Evolutionary conservation across 2,329 filamentous ascomycete genomes (phyloP), one percentile per base, ranked within the genome.

Genomic region (Aphanocladium album): DNA sequence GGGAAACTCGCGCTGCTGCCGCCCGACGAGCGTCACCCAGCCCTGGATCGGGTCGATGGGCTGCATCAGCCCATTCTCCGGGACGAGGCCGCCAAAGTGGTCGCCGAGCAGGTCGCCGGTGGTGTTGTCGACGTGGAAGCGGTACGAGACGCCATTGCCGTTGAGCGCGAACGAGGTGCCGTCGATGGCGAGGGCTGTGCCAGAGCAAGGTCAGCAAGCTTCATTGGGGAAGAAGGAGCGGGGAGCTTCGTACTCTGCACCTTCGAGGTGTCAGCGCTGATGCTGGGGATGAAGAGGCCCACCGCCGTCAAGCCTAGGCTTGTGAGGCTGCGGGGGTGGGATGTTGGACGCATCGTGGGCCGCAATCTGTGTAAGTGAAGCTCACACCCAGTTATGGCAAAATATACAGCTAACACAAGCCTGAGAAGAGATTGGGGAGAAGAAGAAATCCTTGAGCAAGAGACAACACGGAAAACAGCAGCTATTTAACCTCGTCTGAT

Each of bases 1-100:
- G 1, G 86, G 86, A 58, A 86, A 87, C 67, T 88, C 86, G 30
- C 86, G 80, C 17, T 83, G 79, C 17, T 79, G 68, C 46, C 82
- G 83, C 12, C 79, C 79, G 39, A 79, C 70, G 53, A 76, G 67
- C 35, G 78, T 72, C 39, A 79, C 74, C 85, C 85, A 88, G 49
- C 86, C 86, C 19, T 77, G 64, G 7, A 67, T 65, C 16, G 68
- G 67, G 3, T 60, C 63, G 8, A 65, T 68, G 41, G 77, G 74
- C 1, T 76, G 73, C 0, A 79, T 76, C 27, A 62, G 23, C 56
- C 60, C 75, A 17, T 81, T 77, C 54, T 86, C 85, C 2, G 78
- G 78, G 3, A 80, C 75, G 1, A 76, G 77, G 14, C 79, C 83
- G 46, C 85, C 86, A 64, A 85, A 88, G 67, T 88, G 85, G 65